Evolutionary conservation across 768 basidiomycete species (phyloP).

Genomic region (Xerocomus spinulosus): DNA sequence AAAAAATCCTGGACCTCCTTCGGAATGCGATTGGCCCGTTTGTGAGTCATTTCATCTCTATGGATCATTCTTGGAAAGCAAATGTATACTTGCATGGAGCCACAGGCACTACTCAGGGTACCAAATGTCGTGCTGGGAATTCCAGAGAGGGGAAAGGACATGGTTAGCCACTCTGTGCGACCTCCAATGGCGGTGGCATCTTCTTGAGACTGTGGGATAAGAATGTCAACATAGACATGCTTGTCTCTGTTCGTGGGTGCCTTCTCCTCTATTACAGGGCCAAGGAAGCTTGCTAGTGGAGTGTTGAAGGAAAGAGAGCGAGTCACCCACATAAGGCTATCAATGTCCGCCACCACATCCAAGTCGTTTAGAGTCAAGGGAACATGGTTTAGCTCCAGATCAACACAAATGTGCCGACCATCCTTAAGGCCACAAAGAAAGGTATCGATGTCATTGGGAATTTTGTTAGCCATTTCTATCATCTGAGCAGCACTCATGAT

Average conservation of each 20-base stretch:
- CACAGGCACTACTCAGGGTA: no score
- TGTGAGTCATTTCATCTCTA: no score
- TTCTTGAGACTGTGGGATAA: slow-evolving; percentile 8
- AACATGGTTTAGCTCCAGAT: slow-evolving; percentile 1
- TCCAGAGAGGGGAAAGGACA: no score
- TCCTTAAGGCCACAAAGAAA: slow-evolving; percentile 3
- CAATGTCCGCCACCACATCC: slow-evolving; percentile 2
- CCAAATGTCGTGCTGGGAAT: no score
- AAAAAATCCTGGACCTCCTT: slow-evolving; percentile 8
- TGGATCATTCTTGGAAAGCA: no score
- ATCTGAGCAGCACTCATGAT: slow-evolving; percentile 5
- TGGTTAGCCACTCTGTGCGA: slow-evolving; percentile 9
- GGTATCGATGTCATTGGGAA: not conserved
- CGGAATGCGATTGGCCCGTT: slow-evolving; percentile 1
- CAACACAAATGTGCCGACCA: slow-evolving; percentile 1
- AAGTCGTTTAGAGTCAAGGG: not conserved
- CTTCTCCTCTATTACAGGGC: not conserved
- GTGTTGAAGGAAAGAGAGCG: not conserved
- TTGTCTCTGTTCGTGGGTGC: slow-evolving; percentile 15
- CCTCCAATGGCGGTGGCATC: not conserved
- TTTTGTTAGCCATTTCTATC: not conserved
- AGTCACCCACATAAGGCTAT: slow-evolving; percentile 20
- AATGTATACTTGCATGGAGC: no score
- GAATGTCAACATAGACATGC: slow-evolving; percentile 14
- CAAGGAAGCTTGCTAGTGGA: not conserved